Evolutionary conservation across 805 yeast genomes (phyloP).

Genomic region (Spathaspora girioi): DNA sequence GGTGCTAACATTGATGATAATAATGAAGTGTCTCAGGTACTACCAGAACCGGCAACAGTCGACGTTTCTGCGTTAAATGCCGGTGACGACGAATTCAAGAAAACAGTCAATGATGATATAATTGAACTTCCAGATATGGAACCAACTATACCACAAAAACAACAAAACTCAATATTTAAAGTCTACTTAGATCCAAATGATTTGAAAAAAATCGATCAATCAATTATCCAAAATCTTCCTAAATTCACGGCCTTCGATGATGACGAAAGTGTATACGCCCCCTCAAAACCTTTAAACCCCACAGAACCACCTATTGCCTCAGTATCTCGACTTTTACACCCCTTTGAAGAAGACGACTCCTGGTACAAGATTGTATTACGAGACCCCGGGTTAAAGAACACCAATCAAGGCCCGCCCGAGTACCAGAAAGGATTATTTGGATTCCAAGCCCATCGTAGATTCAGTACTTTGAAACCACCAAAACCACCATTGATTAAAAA

Average conservation of each 20-base stretch:
- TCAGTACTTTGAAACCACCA: conserved; percentile 77
- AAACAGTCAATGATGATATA: not conserved
- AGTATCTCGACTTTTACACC: conserved; percentile 62
- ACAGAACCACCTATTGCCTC: conserved; percentile 42
- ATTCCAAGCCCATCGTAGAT: conserved; percentile 46
- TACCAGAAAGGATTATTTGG: conserved; percentile 61
- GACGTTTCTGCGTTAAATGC: not conserved
- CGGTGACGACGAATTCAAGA: not conserved
- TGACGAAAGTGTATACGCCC: conserved; percentile 8
- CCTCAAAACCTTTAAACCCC: conserved; percentile 17
- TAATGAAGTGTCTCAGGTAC: not conserved
- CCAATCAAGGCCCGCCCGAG: conserved; percentile 28
- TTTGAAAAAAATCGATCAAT: conserved; percentile 43
- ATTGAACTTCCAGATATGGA: not conserved
- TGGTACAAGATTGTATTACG: conserved; percentile 59
- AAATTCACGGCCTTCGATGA: conserved; percentile 46
- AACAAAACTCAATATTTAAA: conserved; percentile 38
- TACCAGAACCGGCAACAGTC: not conserved
- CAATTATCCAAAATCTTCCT: conserved; percentile 47
- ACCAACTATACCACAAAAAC: not conserved
- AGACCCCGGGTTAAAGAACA: conserved; percentile 19
- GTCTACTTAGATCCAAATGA: conserved; percentile 39
- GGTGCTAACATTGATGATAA: not conserved
- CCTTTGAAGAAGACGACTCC: conserved; percentile 58
- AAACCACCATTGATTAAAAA: conserved; percentile 82